Conservation (phyloP, 768 basidiomycete genomes). For the Auriscalpium vulgare region DNA sequence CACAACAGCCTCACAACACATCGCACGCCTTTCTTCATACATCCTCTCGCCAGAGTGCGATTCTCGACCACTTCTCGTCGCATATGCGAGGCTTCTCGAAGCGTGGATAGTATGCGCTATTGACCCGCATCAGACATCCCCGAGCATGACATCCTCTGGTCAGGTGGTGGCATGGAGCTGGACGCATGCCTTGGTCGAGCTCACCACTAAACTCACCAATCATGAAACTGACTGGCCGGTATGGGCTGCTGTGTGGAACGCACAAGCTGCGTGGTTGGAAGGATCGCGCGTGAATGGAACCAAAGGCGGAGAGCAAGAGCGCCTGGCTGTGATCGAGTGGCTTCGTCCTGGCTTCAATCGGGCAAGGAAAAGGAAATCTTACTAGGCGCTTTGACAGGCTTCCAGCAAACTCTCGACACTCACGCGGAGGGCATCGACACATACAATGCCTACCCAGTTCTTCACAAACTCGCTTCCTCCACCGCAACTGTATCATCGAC, state of each 20-base stretch:
- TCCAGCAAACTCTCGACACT: slow-evolving; percentile 12
- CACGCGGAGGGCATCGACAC: slow-evolving; percentile 3
- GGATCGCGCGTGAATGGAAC: slow-evolving; percentile 68
- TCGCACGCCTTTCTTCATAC: slow-evolving; percentile 43
- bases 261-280: slow-evolving; percentile 64
- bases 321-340: slow-evolving; percentile 26
- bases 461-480: slow-evolving; percentile 26
- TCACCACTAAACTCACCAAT: slow-evolving; percentile 26
- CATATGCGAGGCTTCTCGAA: slow-evolving; percentile 55
- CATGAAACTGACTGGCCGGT: slow-evolving; percentile 16
- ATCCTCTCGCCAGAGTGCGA: slow-evolving; percentile 31
- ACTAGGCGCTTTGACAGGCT: slow-evolving; percentile 11
- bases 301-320: slow-evolving; percentile 59
- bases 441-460: slow-evolving; percentile 5
- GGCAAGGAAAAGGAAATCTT: slow-evolving; percentile 21
- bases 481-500: slow-evolving; percentile 36
- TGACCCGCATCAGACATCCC: slow-evolving; percentile 87
- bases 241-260: slow-evolving; percentile 39
- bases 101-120: slow-evolving; percentile 77
- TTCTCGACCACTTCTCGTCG: slow-evolving; percentile 29
- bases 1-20: slow-evolving; percentile 50
- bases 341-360: slow-evolving; percentile 35
- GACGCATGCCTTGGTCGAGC: slow-evolving; percentile 47
- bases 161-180: slow-evolving; percentile 77
- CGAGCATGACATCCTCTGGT: slow-evolving; percentile 79